Evolutionary conservation across 2,329 filamentous ascomycete species (phyloP).

Genomic region (Stagonosporopsis cucurbitacearum): DNA sequence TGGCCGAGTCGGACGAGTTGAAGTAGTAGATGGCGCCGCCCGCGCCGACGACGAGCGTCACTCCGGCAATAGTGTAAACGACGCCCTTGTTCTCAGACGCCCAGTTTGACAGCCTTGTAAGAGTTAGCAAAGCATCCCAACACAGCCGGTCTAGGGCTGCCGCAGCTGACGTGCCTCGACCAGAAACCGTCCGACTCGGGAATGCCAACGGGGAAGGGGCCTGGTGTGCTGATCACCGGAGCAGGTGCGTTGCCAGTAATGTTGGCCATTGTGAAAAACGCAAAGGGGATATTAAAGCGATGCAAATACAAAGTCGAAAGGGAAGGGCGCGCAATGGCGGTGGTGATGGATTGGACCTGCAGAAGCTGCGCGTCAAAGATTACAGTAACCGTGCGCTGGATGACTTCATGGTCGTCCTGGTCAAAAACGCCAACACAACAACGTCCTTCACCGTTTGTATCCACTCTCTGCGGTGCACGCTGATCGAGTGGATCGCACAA

Average conservation of each 20-base stretch:
- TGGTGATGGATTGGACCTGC: slow-evolving; percentile 14
- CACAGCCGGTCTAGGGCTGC: neutral
- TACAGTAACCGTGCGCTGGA: slow-evolving; percentile 22
- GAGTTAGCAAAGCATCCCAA: neutral
- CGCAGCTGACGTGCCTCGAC: neutral
- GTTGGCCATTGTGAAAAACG: slow-evolving; percentile 38
- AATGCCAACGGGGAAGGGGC: slow-evolving; percentile 45
- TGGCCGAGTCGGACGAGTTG: slow-evolving; percentile 56
- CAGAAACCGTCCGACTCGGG: slow-evolving; percentile 65
- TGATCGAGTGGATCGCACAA: neutral
- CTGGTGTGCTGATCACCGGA: slow-evolving; percentile 40
- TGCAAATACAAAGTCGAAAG: slow-evolving; percentile 7
- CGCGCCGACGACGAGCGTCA: slow-evolving; percentile 88
- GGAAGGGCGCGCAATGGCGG: slow-evolving; percentile 26
- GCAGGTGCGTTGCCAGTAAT: slow-evolving; percentile 32
- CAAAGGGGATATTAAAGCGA: slow-evolving; percentile 11
- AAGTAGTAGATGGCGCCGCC: slow-evolving; percentile 95
- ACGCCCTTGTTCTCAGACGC: slow-evolving; percentile 93
- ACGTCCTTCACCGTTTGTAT: neutral
- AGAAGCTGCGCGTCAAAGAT: slow-evolving; percentile 18
- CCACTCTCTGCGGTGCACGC: neutral
- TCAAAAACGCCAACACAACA: slow-evolving; percentile 15
- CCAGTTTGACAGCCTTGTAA: slow-evolving; percentile 73
- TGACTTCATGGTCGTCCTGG: slow-evolving; percentile 15
- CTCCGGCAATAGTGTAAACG: slow-evolving; percentile 94